phyloP scores from a whole-genome alignment of 1,284 basidiomycete genomes.

The Apiotrichum siamense region DNA sequence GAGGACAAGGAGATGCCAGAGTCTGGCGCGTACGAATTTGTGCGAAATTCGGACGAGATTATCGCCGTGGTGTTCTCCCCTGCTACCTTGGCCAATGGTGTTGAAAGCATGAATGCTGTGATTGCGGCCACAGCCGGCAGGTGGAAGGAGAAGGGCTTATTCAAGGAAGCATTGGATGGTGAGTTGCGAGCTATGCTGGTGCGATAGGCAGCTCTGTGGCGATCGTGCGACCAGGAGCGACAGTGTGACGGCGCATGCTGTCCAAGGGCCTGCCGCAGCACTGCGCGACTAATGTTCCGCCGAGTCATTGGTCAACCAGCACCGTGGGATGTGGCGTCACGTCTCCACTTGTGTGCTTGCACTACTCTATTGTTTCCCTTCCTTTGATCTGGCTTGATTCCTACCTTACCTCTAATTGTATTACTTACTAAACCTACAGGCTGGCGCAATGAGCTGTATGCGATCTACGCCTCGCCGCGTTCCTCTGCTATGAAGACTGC shows the following conservation, averaged over 20 bases:
- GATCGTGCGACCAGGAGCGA: no score
- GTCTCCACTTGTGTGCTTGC: no score
- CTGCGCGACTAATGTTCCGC: no score
- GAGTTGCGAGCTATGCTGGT: no score
- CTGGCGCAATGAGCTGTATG: slow-evolving; percentile 79
- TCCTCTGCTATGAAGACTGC: slow-evolving; percentile 47
- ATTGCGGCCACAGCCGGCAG: slow-evolving; percentile 36
- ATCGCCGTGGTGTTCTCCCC: slow-evolving; percentile 26
- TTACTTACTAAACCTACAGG: slow-evolving; percentile 39
- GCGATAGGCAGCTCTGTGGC: no score
- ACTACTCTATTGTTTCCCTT: no score
- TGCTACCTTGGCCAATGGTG: slow-evolving; percentile 22
- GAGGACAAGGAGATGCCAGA: neutral
- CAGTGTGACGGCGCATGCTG: no score
- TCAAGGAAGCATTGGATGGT: slow-evolving; percentile 46
- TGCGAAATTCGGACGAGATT: slow-evolving; percentile 3
- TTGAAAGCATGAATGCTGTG: slow-evolving; percentile 31
- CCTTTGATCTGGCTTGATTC: no score
- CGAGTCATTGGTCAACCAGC: no score
- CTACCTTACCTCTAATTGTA: neutral
- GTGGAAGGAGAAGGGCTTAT: slow-evolving; percentile 45
- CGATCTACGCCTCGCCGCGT: slow-evolving; percentile 64
- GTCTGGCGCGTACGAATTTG: slow-evolving; percentile 1
- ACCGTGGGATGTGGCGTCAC: no score
- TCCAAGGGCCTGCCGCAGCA: no score